Conservation (phyloP, 2,329 filamentous ascomycete genomes). For the Aspergillus aculeatinus region DNA sequence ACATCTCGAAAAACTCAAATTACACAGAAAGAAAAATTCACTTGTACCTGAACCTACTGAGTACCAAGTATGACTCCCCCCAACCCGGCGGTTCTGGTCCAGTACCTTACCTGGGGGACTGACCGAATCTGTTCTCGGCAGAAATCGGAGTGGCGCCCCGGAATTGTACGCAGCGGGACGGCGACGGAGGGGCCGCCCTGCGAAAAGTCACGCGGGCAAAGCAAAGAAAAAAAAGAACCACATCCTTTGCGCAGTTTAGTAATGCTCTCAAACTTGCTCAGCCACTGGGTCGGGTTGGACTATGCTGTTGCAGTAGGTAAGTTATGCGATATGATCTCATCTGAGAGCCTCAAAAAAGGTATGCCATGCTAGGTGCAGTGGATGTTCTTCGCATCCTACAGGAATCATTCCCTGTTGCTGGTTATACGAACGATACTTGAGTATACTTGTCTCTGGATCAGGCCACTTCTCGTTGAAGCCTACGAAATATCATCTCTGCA, state of each 20-base stretch:
- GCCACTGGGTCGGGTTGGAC: background rate
- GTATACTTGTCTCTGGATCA: too few species aligned
- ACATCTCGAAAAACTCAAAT: background rate
- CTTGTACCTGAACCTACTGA: background rate
- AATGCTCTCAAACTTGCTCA: background rate
- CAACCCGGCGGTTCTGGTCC: background rate
- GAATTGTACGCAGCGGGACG: background rate
- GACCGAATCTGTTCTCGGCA: constrained; percentile 10
- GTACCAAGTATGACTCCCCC: background rate
- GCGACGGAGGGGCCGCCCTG: background rate
- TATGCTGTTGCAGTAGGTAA: background rate
- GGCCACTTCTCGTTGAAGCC: too few species aligned
- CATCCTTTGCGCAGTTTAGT: background rate
- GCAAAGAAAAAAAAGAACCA: background rate
- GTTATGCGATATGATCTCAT: background rate
- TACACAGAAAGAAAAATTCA: background rate
- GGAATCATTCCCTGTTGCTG: background rate
- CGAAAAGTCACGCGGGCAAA: constrained; percentile 4
- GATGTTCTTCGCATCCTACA: background rate
- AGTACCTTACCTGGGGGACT: background rate
- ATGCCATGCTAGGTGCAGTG: too few species aligned
- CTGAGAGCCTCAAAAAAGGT: background rate
- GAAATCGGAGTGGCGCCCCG: constrained; percentile 18
- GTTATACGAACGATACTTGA: background rate
- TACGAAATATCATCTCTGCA: too few species aligned